A percentile compares a stretch with the other conserved stretches of the same genome.
Conservation (phyloP, 768 basidiomycete species). For the Boletellus sp. region DNA sequence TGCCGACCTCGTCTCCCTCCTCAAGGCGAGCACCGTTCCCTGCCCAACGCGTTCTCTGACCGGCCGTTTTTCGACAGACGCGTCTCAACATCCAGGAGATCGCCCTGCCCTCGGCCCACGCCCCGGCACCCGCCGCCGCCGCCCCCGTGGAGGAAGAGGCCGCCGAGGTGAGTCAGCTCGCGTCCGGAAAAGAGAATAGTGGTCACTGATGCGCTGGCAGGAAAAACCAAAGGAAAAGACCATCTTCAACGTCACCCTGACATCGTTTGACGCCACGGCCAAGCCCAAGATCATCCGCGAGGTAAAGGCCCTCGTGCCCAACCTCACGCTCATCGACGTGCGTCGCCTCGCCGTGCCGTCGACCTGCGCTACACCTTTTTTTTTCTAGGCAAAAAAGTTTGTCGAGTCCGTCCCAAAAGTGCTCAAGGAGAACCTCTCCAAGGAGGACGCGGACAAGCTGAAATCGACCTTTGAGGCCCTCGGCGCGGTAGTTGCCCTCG, state of each 20-base stretch:
- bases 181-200: no score
- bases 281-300: conserved; percentile 98
- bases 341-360: conserved; percentile 29
- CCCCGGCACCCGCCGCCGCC: conserved; percentile 53
- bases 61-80: conserved; percentile 46
- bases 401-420: conserved; percentile 92
- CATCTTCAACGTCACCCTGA: conserved; percentile 90
- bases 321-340: conserved; percentile 95
- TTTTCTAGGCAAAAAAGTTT: conserved; percentile 91
- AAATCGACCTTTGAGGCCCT: conserved; percentile 85
- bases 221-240: conserved; percentile 99
- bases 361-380: not conserved
- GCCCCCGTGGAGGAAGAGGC: conserved; percentile 58
- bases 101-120: conserved; percentile 78
- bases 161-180: conserved; percentile 49
- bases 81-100: conserved; percentile 97
- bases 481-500: conserved; percentile 84
- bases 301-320: conserved; percentile 93
- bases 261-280: conserved; percentile 85
- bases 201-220: no score
- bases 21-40: conserved; percentile 64
- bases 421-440: conserved; percentile 90
- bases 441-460: conserved; percentile 98
- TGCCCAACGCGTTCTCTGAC: not conserved
- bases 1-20: conserved; percentile 84